Percentiles rank a stretch among this genome's conserved stretches.
Evolutionary conservation across 176 grass and related monocot species (phyloP).

Genomic region (Oryza punctata): DNA sequence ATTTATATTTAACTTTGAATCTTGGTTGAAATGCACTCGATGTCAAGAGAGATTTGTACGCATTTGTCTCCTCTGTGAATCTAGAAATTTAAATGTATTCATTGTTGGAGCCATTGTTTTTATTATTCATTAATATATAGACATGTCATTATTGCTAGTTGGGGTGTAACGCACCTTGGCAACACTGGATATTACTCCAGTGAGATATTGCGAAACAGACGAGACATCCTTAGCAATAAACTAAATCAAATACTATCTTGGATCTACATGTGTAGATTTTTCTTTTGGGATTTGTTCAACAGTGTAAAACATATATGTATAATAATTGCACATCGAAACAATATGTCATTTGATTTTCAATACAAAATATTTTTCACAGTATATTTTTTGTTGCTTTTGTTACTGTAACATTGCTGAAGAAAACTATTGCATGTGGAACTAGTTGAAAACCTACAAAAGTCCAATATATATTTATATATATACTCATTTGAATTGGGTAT

Average conservation of each 20-base stretch:
- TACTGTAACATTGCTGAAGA: background rate
- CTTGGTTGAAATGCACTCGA: too few species aligned
- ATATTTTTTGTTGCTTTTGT: background rate
- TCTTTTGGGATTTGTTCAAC: background rate
- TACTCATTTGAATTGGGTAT: too few species aligned
- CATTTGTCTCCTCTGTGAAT: too few species aligned
- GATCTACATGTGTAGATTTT: background rate
- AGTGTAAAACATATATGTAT: background rate
- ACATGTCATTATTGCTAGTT: background rate
- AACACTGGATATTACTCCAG: background rate
- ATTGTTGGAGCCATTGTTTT: background rate
- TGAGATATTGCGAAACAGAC: background rate
- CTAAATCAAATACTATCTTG: background rate
- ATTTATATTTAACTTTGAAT: too few species aligned
- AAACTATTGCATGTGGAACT: background rate
- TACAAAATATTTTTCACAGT: background rate
- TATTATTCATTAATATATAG: background rate
- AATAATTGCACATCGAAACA: background rate
- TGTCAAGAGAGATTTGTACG: too few species aligned
- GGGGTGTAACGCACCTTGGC: background rate
- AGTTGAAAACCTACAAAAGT: background rate
- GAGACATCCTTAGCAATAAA: background rate
- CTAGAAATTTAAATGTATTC: background rate
- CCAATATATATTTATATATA: too few species aligned
- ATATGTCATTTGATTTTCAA: background rate